phyloP scores from a whole-genome alignment of 2,329 filamentous ascomycete species.

The Aspergillus hiratsukae region DNA sequence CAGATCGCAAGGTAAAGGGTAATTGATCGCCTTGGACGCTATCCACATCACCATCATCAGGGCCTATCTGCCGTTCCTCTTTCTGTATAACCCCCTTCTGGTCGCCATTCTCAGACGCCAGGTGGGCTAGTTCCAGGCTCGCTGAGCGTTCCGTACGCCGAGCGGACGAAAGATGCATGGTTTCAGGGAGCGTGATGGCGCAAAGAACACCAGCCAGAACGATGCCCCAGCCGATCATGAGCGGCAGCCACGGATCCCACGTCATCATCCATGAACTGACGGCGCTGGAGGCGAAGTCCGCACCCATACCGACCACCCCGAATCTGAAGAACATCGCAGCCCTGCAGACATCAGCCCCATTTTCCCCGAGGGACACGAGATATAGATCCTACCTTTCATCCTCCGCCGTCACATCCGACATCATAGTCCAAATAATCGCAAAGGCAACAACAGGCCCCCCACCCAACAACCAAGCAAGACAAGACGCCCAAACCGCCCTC shows the following conservation, averaged over 20 bases:
- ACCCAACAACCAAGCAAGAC: constrained; percentile 43
- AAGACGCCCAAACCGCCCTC: constrained; percentile 46
- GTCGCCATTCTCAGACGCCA: constrained; percentile 16
- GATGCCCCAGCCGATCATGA: constrained; percentile 33
- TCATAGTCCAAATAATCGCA: constrained; percentile 48
- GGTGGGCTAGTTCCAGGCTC: constrained; percentile 28
- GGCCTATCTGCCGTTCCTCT: constrained; percentile 16
- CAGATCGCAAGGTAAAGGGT: constrained; percentile 5
- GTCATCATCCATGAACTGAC: constrained; percentile 40
- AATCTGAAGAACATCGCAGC: constrained; percentile 40
- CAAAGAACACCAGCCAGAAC: constrained; percentile 30
- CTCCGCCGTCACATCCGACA: constrained; percentile 47
- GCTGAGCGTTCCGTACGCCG: constrained; percentile 3
- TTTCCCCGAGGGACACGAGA: constrained; percentile 6
- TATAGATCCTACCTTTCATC: constrained; percentile 34
- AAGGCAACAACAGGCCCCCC: constrained; percentile 46
- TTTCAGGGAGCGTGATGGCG: constrained; percentile 36
- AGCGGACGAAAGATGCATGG: constrained; percentile 27
- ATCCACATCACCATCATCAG: constrained; percentile 10
- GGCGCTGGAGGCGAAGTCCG: constrained; percentile 37
- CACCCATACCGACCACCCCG: constrained; percentile 36
- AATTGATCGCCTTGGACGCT: constrained; percentile 13
- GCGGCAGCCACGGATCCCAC: constrained; percentile 37
- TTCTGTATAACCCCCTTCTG: constrained; percentile 12
- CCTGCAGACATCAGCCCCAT: constrained; percentile 19